These are phyloP conservation scores for Lecanicillium sp. DNA, from an alignment of 2,329 filamentous ascomycete species.

Conservation along the genomic window DNA sequence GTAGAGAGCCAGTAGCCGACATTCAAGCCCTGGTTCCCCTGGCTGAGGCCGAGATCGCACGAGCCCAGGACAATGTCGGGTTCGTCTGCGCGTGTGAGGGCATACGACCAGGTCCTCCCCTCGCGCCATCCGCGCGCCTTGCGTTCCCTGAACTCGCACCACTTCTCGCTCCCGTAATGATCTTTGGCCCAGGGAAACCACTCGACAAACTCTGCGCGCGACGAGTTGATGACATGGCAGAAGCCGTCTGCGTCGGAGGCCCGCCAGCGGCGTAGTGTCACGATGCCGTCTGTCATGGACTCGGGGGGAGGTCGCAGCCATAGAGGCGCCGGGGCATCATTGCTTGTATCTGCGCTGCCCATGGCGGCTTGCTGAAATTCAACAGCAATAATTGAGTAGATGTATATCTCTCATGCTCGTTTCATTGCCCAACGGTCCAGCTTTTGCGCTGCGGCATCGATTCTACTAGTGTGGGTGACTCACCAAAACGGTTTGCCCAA, in stretches of 20 bases:
- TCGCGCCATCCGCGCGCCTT: neutral
- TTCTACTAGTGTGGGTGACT: too few species aligned
- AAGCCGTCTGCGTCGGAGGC: neutral
- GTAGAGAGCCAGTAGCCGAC: conserved; percentile 5
- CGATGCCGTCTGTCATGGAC: conserved; percentile 2
- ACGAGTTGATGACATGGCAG: neutral
- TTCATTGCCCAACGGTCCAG: too few species aligned
- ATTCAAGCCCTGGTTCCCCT: conserved; percentile 3
- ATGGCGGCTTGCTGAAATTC: too few species aligned
- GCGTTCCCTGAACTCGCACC: neutral
- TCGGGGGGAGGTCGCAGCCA: neutral
- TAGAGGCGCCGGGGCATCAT: neutral
- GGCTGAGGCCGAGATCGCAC: neutral
- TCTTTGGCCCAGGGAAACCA: conserved; percentile 2
- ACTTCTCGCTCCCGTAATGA: neutral
- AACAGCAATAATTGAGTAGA: neutral
- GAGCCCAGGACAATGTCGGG: neutral
- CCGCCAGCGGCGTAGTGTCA: conserved; percentile 4
- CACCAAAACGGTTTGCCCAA: too few species aligned
- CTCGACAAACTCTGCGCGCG: neutral
- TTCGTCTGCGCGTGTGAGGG: neutral
- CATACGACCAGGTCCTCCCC: neutral
- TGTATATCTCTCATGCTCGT: too few species aligned
- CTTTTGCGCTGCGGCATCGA: too few species aligned
- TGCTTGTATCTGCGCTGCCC: too few species aligned